These are phyloP conservation scores for Cocos nucifera DNA, from an alignment of 176 grass and related monocot genomes.

Conservation along the genomic window DNA sequence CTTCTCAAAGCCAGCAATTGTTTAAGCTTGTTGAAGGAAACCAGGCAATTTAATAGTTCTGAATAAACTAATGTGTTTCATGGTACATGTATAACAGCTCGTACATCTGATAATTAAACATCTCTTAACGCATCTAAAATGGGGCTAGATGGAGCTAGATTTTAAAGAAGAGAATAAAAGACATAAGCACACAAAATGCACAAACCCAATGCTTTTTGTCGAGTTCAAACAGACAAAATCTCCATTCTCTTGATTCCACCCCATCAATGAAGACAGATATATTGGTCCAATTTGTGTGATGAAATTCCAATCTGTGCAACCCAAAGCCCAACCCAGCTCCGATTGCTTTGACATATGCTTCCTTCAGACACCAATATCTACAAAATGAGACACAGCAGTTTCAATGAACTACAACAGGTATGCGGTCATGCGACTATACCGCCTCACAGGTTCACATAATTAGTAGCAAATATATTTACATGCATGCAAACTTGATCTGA, in stretches of 20 bases:
- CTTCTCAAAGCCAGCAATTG: no score
- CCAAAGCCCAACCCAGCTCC: constrained; percentile 69
- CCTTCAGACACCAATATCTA: constrained; percentile 87
- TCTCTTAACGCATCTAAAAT: no score
- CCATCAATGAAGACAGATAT: constrained; percentile 65
- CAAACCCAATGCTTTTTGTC: constrained; percentile 19
- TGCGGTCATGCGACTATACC: background rate
- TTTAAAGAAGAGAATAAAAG: background rate
- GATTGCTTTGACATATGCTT: constrained; percentile 77
- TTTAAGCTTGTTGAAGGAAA: no score
- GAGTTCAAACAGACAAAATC: constrained; percentile 17
- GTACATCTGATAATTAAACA: no score
- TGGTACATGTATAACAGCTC: no score
- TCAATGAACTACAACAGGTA: background rate
- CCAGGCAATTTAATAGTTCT: no score
- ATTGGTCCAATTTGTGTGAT: constrained; percentile 39
- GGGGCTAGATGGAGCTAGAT: background rate
- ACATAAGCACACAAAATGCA: background rate
- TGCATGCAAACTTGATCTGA: no score
- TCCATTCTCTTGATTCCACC: constrained; percentile 35
- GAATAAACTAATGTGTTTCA: no score
- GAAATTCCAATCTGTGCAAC: constrained; percentile 63
- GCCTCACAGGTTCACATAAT: background rate
- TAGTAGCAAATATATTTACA: no score
- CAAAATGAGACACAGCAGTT: constrained; percentile 1